phyloP scores from a whole-genome alignment of 2,329 filamentous ascomycete species.

The Ilyonectria robusta region DNA sequence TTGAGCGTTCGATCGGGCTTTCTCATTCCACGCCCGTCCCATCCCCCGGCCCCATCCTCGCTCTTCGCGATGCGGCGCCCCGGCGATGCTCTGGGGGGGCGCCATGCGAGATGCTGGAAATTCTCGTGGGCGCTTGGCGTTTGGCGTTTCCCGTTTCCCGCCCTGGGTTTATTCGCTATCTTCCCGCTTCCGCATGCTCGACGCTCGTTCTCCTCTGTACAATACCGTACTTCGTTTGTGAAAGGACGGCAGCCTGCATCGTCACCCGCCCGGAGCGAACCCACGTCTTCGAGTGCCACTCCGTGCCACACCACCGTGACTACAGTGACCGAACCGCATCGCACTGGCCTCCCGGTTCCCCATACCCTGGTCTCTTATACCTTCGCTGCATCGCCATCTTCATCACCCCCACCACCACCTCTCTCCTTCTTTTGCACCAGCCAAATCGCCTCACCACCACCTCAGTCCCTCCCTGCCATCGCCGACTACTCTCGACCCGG shows the following conservation, averaged over 20 bases:
- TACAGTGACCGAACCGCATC: slow-evolving; percentile 9
- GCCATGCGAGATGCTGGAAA: slow-evolving; percentile 1
- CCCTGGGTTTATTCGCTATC: neutral
- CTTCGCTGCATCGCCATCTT: neutral
- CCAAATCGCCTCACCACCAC: neutral
- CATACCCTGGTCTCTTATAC: slow-evolving; percentile 18
- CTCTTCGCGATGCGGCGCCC: slow-evolving; percentile 35
- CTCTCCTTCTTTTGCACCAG: neutral
- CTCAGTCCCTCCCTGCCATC: neutral
- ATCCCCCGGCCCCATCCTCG: slow-evolving; percentile 10
- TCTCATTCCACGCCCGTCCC: slow-evolving; percentile 36
- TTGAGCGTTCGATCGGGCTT: slow-evolving; percentile 51
- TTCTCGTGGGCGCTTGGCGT: slow-evolving; percentile 2
- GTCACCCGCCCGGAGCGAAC: slow-evolving; percentile 8
- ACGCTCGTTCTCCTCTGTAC: neutral
- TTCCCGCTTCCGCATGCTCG: neutral
- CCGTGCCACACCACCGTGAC: slow-evolving; percentile 16
- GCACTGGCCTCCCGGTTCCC: neutral
- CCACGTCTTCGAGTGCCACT: slow-evolving; percentile 16
- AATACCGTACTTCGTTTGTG: neutral
- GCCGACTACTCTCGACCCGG: neutral
- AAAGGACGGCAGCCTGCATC: neutral
- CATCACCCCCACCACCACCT: neutral
- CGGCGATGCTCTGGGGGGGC: slow-evolving; percentile 9
- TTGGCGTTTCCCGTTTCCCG: neutral